Percentiles rank a stretch among this genome's conserved stretches.
phyloP scores from a whole-genome alignment of 129 eudicot genomes.

The Gnaphalium uliginosum region DNA sequence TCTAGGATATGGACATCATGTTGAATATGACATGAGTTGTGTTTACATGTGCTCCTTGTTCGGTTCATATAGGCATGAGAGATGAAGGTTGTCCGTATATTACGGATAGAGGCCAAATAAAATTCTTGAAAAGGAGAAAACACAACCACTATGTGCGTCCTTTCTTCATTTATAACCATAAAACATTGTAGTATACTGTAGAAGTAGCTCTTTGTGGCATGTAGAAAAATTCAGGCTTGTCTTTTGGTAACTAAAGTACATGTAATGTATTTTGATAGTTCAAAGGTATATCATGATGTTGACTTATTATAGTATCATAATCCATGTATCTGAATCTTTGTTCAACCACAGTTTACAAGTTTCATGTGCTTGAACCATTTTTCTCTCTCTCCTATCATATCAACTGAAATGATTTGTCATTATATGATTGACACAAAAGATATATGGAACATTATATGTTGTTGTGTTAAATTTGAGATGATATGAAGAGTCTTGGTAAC shows the following conservation, averaged over 20 bases:
- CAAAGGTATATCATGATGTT: background rate
- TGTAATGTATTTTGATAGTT: background rate
- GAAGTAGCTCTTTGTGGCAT: background rate
- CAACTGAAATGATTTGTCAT: background rate
- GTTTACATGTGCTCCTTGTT: conserved; percentile 1
- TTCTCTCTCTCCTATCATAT: background rate
- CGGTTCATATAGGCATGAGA: background rate
- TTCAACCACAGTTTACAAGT: background rate
- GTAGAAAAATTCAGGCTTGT: background rate
- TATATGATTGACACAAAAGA: background rate
- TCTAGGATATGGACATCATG: background rate
- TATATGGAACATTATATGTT: background rate
- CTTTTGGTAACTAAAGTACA: background rate
- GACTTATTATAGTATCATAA: background rate
- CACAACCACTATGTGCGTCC: background rate
- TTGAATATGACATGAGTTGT: background rate
- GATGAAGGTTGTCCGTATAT: background rate
- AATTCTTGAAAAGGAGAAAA: background rate
- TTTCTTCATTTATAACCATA: background rate
- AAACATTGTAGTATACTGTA: background rate
- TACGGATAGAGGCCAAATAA: background rate
- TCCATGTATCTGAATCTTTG: background rate
- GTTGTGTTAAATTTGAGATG: background rate
- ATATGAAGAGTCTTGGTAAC: background rate
- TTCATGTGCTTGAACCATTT: background rate